Evolutionary conservation across 1,139 yeast genomes (phyloP).

Genomic region (Cylindricascospora bacillispora): DNA sequence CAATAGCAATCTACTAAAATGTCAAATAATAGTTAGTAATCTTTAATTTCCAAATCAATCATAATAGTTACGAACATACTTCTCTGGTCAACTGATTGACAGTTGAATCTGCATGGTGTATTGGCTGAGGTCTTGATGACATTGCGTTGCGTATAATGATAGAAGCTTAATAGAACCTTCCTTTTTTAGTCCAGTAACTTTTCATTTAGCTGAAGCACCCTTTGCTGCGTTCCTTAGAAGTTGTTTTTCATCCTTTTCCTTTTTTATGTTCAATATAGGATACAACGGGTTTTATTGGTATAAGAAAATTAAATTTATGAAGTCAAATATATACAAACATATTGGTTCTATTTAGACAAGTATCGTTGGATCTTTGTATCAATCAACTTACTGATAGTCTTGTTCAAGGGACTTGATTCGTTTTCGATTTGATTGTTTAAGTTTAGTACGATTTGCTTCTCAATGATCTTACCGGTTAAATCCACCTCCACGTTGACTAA

Average conservation of each 20-base stretch:
- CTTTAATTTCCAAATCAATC: no score
- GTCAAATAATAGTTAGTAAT: neutral
- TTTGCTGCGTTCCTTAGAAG: neutral
- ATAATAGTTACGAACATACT: conserved; percentile 6
- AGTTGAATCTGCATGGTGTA: conserved; percentile 27
- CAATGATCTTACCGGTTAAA: conserved; percentile 81
- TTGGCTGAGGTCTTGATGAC: conserved; percentile 21
- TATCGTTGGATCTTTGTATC: conserved; percentile 14
- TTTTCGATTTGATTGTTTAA: conserved; percentile 43
- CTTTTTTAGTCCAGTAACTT: no score
- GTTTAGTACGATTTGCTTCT: conserved; percentile 58
- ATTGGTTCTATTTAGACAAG: conserved; percentile 4
- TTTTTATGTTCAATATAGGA: neutral
- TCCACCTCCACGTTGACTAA: conserved; percentile 87
- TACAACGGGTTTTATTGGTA: neutral
- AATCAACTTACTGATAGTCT: conserved; percentile 13
- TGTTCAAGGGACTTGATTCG: conserved; percentile 13
- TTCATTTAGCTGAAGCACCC: no score
- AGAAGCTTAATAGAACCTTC: no score
- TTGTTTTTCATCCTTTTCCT: neutral
- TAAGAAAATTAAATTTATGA: neutral
- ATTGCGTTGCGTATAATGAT: conserved; percentile 4
- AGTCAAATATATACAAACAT: neutral
- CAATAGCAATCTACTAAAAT: conserved; percentile 19
- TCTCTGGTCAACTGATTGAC: conserved; percentile 25